Percentiles rank a stretch among this genome's conserved stretches.
phyloP scores from a whole-genome alignment of 331 rosid genomes.

The Quercus phellos region DNA sequence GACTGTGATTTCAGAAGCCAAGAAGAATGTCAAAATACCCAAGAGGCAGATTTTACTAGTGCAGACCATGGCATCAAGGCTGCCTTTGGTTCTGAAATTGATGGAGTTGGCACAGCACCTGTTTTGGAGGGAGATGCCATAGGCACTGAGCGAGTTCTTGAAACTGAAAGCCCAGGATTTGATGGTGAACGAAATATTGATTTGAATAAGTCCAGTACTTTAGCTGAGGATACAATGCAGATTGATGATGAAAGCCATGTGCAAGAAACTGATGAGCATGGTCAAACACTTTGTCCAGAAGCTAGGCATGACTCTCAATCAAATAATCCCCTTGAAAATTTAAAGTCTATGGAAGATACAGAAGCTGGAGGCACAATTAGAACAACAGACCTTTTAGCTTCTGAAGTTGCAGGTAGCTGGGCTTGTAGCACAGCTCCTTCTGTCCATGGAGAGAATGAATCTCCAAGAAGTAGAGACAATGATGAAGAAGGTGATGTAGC shows the following conservation, averaged over 20 bases:
- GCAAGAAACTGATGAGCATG: constrained; percentile 58
- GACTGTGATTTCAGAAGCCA: constrained; percentile 58
- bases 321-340: constrained; percentile 39
- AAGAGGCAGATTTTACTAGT: constrained; percentile 78
- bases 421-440: constrained; percentile 86
- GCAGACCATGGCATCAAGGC: constrained; percentile 51
- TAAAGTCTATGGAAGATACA: constrained; percentile 52
- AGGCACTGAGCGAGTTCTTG: constrained; percentile 64
- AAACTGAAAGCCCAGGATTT: constrained; percentile 67
- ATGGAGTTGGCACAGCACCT: constrained; percentile 48
- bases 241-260: constrained; percentile 60
- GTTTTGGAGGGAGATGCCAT: constrained; percentile 56
- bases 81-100: constrained; percentile 69
- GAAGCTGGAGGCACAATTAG: constrained; percentile 54
- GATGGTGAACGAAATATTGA: constrained; percentile 43
- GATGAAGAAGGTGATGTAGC: constrained; percentile 39
- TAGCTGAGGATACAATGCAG: constrained; percentile 76
- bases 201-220: constrained; percentile 38
- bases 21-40: constrained; percentile 60
- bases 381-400: constrained; percentile 79
- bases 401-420: constrained; percentile 96
- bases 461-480: constrained; percentile 45
- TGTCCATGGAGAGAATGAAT: constrained; percentile 60
- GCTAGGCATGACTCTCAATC: constrained; percentile 39
- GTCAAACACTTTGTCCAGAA: constrained; percentile 35